Base-by-base conservation (phyloP, 148 eudicot species). In the Rhododendron ovatum region DNA sequence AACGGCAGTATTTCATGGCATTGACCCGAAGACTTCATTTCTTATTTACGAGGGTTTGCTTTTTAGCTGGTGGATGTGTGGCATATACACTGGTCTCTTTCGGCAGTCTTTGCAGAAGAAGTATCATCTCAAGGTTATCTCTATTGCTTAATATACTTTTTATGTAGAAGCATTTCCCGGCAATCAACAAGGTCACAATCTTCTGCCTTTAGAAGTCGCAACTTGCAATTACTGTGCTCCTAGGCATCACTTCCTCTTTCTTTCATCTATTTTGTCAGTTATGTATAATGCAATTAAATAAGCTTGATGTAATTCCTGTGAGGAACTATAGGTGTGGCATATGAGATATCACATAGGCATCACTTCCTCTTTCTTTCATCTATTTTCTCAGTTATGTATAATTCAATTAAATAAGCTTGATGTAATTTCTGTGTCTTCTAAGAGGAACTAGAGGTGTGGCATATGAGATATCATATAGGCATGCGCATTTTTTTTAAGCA, bases 41-140 rank as follows among this genome's bases (percentile, higher is more conserved):
- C 97, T 95, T 80, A 85, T 96, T 28, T 88, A 91, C 76, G 97
- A 95, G 89, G 98, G 97, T 81, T 87, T 96, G 37, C 86, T 95
- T 48, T 95, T 95, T 86, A 84, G 96, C 51, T 96, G 99, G 99
- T 95, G 98, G 98, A 93, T 95, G 95, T 95, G 98, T 80, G 99
- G 97, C 59, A 91, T 94, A 84, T 96, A 94, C 84, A 95, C 97
- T 35, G 97, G 99, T 84, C 92, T 93, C 81, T 90, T 89, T 75
- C 88, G 99, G 81, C 98, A 94, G 78, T 86, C 90, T 18, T 86
- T 96, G 86, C 99, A 96, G 90, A 93, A 89, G 75, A 90, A 94
- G 80, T 96, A 96, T 90, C 99, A 96, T 94, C 98, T 96, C 90
- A 88, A 95, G 99, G 98, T 96, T 67, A 89, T 50, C 82, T 63